Percentiles rank a stretch among this genome's conserved stretches.
phyloP scores from a whole-genome alignment of 805 yeast species.

The Starmera pachycereana region DNA sequence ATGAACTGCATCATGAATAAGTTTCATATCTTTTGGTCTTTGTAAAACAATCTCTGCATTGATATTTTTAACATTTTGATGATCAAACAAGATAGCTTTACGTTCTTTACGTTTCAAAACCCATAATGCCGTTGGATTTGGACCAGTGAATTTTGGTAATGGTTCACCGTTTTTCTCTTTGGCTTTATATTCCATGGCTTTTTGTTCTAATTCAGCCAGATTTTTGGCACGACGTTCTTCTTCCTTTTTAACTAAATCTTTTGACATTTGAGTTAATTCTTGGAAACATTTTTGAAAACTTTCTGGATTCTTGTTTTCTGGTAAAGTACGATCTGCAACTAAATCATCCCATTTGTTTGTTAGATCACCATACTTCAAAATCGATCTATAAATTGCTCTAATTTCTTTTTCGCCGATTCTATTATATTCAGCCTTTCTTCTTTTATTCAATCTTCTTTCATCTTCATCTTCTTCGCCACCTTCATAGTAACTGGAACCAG shows the following conservation, averaged over 20 bases:
- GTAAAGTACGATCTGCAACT: constrained; percentile 80
- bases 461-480: constrained; percentile 30
- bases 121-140: constrained; percentile 43
- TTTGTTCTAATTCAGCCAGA: constrained; percentile 47
- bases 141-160: constrained; percentile 16
- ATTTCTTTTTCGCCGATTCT: constrained; percentile 77
- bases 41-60: constrained; percentile 82
- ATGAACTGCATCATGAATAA: constrained; percentile 44
- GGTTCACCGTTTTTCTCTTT: constrained; percentile 27
- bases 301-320: constrained; percentile 76
- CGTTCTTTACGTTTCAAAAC: constrained; percentile 69
- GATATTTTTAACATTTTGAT: constrained; percentile 74
- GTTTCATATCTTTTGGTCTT: constrained; percentile 77
- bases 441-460: constrained; percentile 21
- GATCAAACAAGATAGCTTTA: constrained; percentile 83
- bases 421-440: constrained; percentile 33
- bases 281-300: constrained; percentile 63
- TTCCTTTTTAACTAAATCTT: constrained; percentile 50
- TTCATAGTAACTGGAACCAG: constrained; percentile 29
- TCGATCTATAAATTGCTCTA: constrained; percentile 74
- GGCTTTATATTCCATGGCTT: constrained; percentile 46
- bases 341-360: constrained; percentile 70
- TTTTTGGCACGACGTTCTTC: constrained; percentile 50
- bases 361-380: constrained; percentile 75
- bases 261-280: constrained; percentile 59